Evolutionary conservation across 352 stramenopile genomes (phyloP), one percentile per base, ranked within the genome.

Genomic region (Hyaloperonospora arabidopsidis): DNA sequence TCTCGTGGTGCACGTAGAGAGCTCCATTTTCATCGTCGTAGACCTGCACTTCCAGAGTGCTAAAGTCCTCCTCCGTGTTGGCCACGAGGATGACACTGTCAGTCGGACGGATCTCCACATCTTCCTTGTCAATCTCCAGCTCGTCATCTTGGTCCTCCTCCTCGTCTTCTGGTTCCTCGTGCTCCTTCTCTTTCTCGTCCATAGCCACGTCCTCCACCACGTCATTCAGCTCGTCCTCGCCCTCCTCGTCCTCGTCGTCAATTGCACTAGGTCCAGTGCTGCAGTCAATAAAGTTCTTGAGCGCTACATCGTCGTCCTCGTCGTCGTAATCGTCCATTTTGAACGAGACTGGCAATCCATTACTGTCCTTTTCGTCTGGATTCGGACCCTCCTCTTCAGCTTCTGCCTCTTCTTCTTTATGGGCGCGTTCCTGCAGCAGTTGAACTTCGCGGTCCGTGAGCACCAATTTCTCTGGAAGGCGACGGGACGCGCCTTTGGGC

Each of bases 1-100:
- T 98, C 68, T 99, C 97, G 77, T 99, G 97, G 80, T 99, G 97
- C 34, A 99, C 94, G 74, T 98, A 99, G 46, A 99, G 69, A 57
- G 97, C 97, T 7, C 93, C 95, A 10, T 85, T 95, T 54, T 97
- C 79, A 51, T 97, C 86, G 58, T 99, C 96, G 72, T 99, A 99
- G 5, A 99, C 89, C 57, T 99, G 96, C 54, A 99, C 86, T 70
- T 99, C 97, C 21, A 99, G 77, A 45, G 93, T 95, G 61, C 95
- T 98, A 67, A 97, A 98, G 66, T 99, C 96, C 49, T 98, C 95
- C 61, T 99, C 96, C 13, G 96, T 98, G 66, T 96, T 98, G 46
- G 95, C 95, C 8, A 98, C 87, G 13, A 98, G 75, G 51, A 99
- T 70, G 21, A 99, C 82, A 13, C 87, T 80, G 81, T 99, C 97